These are phyloP conservation scores for Naganishia friedmannii DNA, from an alignment of 768 basidiomycete genomes.

Conservation along the genomic window DNA sequence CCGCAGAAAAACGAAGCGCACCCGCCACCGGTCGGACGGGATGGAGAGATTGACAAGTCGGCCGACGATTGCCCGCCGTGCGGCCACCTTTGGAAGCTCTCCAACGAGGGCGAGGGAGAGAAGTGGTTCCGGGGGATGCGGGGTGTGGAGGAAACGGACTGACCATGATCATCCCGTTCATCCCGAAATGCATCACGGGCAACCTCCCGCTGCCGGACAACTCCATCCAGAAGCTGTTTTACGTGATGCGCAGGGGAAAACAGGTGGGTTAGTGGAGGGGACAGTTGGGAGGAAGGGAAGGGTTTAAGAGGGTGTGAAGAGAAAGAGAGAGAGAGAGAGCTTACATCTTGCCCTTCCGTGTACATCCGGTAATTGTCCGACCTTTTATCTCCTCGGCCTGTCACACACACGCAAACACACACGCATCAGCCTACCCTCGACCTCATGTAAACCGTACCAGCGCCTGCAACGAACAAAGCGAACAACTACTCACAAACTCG, in stretches of 20 bases:
- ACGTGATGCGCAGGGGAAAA: neutral
- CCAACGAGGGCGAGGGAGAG: too few species aligned
- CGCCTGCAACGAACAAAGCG: too few species aligned
- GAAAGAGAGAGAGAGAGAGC: conserved; percentile 2
- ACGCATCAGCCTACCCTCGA: neutral
- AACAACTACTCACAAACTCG: conserved; percentile 61
- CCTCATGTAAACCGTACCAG: too few species aligned
- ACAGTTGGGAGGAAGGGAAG: too few species aligned
- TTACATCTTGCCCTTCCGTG: conserved; percentile 52
- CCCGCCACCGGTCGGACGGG: too few species aligned
- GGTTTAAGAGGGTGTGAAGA: too few species aligned
- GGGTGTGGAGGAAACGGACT: conserved; percentile 34
- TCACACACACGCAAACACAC: too few species aligned
- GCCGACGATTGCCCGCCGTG: too few species aligned
- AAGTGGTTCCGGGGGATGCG: too few species aligned
- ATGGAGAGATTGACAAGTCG: too few species aligned
- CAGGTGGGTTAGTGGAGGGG: neutral
- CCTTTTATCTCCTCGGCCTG: conserved; percentile 60
- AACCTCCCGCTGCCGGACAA: conserved; percentile 63
- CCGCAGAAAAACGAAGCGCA: neutral
- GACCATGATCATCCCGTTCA: conserved; percentile 79
- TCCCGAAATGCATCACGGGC: conserved; percentile 76
- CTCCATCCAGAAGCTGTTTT: conserved; percentile 58
- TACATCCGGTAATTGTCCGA: conserved; percentile 47
- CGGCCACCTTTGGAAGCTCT: too few species aligned